Conservation (phyloP, 371 early-diverging fungal species). For the Batkoa obscura region DNA sequence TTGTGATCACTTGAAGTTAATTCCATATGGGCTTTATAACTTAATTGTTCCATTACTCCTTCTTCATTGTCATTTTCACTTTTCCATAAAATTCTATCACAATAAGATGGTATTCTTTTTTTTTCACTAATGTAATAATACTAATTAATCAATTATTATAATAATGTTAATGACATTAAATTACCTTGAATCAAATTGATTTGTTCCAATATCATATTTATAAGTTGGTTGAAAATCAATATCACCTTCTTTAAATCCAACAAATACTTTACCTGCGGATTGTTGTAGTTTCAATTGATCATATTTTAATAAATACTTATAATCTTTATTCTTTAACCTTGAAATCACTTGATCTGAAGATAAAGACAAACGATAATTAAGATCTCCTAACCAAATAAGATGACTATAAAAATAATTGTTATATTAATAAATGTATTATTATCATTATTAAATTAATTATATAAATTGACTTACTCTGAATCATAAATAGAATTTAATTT, state of each 20-base stretch:
- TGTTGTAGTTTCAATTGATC: constrained; percentile 31
- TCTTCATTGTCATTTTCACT: constrained; percentile 8
- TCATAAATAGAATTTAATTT: not conserved
- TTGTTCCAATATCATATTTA: constrained; percentile 76
- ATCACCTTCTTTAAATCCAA: constrained; percentile 56
- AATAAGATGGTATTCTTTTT: constrained; percentile 75
- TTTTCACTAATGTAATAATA: constrained; percentile 34
- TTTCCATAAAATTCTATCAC: constrained; percentile 82
- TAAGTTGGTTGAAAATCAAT: constrained; percentile 80
- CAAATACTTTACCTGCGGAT: constrained; percentile 26
- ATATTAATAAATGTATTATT: not conserved
- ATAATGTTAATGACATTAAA: not conserved
- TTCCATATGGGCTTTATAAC: constrained; percentile 37
- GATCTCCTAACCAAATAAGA: constrained; percentile 82
- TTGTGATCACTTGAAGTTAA: constrained; percentile 77
- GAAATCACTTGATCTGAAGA: constrained; percentile 30
- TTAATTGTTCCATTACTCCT: constrained; percentile 19
- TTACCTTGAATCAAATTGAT: not conserved
- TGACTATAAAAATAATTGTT: constrained; percentile 22
- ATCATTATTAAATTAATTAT: too few species aligned
- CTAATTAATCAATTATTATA: not conserved
- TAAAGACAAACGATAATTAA: constrained; percentile 76
- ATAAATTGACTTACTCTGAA: not conserved
- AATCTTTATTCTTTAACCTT: constrained; percentile 26
- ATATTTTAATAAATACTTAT: constrained; percentile 29